These are phyloP conservation scores for Trichosanthes truncata DNA, from an alignment of 306 rosid genomes.

Conservation along the genomic window DNA sequence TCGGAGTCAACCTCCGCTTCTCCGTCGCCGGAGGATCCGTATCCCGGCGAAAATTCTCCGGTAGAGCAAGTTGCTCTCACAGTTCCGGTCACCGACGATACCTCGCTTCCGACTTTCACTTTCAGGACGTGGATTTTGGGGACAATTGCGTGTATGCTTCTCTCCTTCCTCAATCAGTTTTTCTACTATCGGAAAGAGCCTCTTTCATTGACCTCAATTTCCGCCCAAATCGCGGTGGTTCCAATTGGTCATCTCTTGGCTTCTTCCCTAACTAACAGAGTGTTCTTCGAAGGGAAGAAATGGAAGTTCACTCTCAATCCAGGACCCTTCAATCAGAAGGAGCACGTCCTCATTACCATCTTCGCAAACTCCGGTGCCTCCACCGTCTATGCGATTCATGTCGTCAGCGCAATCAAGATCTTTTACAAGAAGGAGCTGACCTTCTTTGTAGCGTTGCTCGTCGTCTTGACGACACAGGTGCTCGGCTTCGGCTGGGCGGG, in stretches of 20 bases:
- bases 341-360: slow-evolving; percentile 43
- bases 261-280: slow-evolving; percentile 18
- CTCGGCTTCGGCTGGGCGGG: slow-evolving; percentile 92
- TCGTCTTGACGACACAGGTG: slow-evolving; percentile 38
- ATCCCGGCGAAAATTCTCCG: slow-evolving; percentile 24
- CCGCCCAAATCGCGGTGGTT: slow-evolving; percentile 41
- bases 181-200: slow-evolving; percentile 37
- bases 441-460: slow-evolving; percentile 24
- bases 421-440: slow-evolving; percentile 31
- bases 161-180: slow-evolving; percentile 44
- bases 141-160: slow-evolving; percentile 18
- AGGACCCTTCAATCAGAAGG: slow-evolving; percentile 35
- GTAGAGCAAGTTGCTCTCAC: slow-evolving; percentile 37
- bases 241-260: slow-evolving; percentile 40
- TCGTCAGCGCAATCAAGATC: slow-evolving; percentile 29
- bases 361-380: slow-evolving; percentile 43
- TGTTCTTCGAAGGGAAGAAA: slow-evolving; percentile 25
- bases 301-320: slow-evolving; percentile 35
- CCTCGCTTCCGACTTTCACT: slow-evolving; percentile 28
- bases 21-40: not conserved
- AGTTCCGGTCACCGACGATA: slow-evolving; percentile 34
- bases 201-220: slow-evolving; percentile 29
- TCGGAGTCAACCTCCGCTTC: slow-evolving; percentile 7
- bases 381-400: slow-evolving; percentile 29
- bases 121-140: slow-evolving; percentile 38